These are phyloP conservation scores for Amanita exitialis DNA, from an alignment of 768 basidiomycete genomes.

Conservation along the genomic window DNA sequence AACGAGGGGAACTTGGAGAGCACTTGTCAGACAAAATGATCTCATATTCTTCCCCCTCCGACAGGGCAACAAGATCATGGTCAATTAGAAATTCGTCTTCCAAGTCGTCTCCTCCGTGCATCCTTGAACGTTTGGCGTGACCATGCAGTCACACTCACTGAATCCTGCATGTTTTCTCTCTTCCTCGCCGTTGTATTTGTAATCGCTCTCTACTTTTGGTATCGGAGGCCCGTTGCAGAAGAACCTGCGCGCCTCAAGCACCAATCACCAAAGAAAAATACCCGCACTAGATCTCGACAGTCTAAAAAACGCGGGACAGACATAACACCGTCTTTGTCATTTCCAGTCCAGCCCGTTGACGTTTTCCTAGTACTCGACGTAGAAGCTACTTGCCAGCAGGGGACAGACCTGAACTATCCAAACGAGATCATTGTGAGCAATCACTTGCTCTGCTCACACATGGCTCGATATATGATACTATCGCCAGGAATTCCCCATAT, in stretches of 20 bases:
- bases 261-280: not conserved
- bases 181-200: not conserved
- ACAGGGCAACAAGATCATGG: constrained; percentile 47
- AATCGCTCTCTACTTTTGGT: not conserved
- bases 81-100: constrained; percentile 76
- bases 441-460: constrained; percentile 3
- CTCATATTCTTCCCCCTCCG: constrained; percentile 47
- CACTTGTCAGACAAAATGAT: constrained; percentile 18
- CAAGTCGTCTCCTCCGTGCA: constrained; percentile 62
- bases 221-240: not conserved
- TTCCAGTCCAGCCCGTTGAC: constrained; percentile 45
- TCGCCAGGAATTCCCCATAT: constrained; percentile 85
- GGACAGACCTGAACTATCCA: constrained; percentile 70
- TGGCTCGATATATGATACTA: not conserved
- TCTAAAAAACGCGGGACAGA: constrained; percentile 1
- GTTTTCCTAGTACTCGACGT: constrained; percentile 85
- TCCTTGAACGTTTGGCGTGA: constrained; percentile 13
- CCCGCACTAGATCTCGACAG: not conserved
- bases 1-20: constrained; percentile 13
- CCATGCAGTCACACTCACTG: not conserved
- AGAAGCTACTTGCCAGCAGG: constrained; percentile 71
- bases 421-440: constrained; percentile 88
- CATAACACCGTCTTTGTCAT: constrained; percentile 7
- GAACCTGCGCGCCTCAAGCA: too few relatives aligned
- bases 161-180: not conserved